Evolutionary conservation across 2,329 filamentous ascomycete species (phyloP), one percentile per base, ranked within the genome.

Genomic region (Colletotrichum sp.): DNA sequence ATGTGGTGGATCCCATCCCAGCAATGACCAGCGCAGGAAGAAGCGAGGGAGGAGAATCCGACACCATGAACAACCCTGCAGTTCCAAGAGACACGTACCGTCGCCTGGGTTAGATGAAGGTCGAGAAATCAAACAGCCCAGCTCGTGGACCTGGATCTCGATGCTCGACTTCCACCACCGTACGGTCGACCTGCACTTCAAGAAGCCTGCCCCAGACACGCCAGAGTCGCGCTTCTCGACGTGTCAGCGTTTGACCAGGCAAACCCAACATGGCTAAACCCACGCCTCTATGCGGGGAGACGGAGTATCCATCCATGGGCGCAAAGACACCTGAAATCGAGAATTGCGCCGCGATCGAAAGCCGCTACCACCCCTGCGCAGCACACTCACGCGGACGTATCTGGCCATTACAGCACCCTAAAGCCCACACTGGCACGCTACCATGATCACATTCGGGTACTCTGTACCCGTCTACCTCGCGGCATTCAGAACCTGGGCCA

Each of bases 211-310:
- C 65, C 30, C 56, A 72, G 69, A 66, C 56, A 75, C 62, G 62
- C 62, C 55, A 67, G 58, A 65, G 39, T 65, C 56, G 74, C 43
- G 58, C 58, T 76, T 68, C 28, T 73, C 56, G 65, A 73, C 69
- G 64, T 72, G 73, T 72, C 73, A 68, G 69, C 73, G 62, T 66
- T 74, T 36, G 56, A 61, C 55, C 64, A 73, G 56, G 34, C 64
- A 60, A 65, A 39, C 70, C n/a, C 27, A 15, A 39, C 30, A 30
- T 64, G 43, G 60, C 36, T 77, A 77, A 28, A 22, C n/a, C 25
- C 74, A 77, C 76, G 34, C 76, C 76, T 67, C 62, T 48, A 69
- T 76, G 76, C 74, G 76, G 76, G 70, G 76, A 76, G 69, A 73
- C 64, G 61, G 69, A 76, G 76, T 60, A 66, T 34, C 43, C 30